A percentile compares a stretch with the other conserved stretches of the same genome.
Conservation (phyloP, 2,329 filamentous ascomycete species). For the Fusarium circinatum region DNA sequence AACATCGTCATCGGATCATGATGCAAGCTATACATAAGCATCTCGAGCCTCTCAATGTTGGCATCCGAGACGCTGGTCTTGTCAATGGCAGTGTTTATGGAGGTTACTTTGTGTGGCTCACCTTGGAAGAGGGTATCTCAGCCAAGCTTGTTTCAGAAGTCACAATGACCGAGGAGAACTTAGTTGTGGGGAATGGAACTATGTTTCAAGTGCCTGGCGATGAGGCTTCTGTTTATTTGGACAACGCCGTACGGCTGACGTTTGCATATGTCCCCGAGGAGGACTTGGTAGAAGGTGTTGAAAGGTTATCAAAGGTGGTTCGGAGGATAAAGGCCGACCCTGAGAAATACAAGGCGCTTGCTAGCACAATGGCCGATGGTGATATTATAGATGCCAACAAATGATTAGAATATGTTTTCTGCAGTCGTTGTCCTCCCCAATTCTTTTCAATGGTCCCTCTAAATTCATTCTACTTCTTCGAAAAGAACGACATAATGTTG, state of each 20-base stretch:
- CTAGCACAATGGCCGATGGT: slow-evolving; percentile 14
- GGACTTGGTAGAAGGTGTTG: slow-evolving; percentile 73
- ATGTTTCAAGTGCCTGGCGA: slow-evolving; percentile 76
- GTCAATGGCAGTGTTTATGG: slow-evolving; percentile 67
- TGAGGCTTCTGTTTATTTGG: slow-evolving; percentile 63
- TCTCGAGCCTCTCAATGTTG: slow-evolving; percentile 71
- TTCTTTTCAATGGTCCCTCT: neutral
- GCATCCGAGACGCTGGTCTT: slow-evolving; percentile 51
- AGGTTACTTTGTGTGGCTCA: slow-evolving; percentile 88
- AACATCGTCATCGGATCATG: slow-evolving; percentile 61
- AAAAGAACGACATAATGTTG: slow-evolving; percentile 92
- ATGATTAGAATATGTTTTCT: slow-evolving; percentile 26
- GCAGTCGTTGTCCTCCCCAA: neutral
- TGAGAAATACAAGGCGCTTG: slow-evolving; percentile 40
- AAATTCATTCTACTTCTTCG: slow-evolving; percentile 70
- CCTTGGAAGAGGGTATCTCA: slow-evolving; percentile 63
- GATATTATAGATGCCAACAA: slow-evolving; percentile 41
- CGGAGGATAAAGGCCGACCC: slow-evolving; percentile 46
- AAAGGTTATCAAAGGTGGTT: slow-evolving; percentile 65
- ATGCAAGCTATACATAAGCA: slow-evolving; percentile 67
- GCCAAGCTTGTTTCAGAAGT: slow-evolving; percentile 65
- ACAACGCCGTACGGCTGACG: slow-evolving; percentile 70
- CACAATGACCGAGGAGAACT: slow-evolving; percentile 69
- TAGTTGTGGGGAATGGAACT: slow-evolving; percentile 74
- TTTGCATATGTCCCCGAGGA: slow-evolving; percentile 78